Conservation (phyloP, 2,329 filamentous ascomycete species). For the Aspergillus amoenus region DNA sequence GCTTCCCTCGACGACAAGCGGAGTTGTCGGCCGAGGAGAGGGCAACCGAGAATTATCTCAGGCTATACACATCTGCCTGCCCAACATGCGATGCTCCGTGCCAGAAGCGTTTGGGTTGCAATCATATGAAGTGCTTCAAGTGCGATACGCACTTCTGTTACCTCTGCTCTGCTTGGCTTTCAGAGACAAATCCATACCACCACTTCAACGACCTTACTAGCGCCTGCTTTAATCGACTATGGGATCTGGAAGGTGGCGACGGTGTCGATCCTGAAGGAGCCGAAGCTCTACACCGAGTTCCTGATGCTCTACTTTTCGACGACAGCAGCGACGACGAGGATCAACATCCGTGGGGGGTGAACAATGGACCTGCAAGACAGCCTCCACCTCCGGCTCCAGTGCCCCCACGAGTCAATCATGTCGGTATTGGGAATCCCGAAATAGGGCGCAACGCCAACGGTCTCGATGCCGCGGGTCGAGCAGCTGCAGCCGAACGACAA, state of each 20-base stretch:
- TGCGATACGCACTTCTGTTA: constrained; percentile 96
- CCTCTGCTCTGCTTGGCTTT: constrained; percentile 83
- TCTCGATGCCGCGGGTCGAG: constrained; percentile 35
- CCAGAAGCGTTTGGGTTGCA: constrained; percentile 92
- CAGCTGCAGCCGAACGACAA: constrained; percentile 38
- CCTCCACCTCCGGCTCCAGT: constrained; percentile 43
- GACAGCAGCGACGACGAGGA: constrained; percentile 33
- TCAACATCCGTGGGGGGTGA: constrained; percentile 25
- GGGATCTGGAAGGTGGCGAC: constrained; percentile 86
- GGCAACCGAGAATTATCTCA: constrained; percentile 81
- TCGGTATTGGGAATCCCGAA: constrained; percentile 28
- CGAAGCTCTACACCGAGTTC: constrained; percentile 42
- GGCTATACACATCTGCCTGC: constrained; percentile 78
- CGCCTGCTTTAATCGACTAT: constrained; percentile 79
- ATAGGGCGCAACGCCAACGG: constrained; percentile 24
- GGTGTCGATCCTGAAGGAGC: constrained; percentile 45
- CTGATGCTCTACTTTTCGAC: constrained; percentile 39
- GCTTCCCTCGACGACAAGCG: constrained; percentile 60
- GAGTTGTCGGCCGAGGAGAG: constrained; percentile 83
- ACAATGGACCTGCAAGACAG: constrained; percentile 29
- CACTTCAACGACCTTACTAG: constrained; percentile 78
- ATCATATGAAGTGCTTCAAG: constrained; percentile 92
- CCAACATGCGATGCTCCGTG: constrained; percentile 82
- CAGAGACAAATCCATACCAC: constrained; percentile 75
- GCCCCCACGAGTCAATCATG: constrained; percentile 35